A percentile compares a stretch with the other conserved stretches of the same genome.
Conservation (phyloP, 805 yeast species). For the Saccharomycodes ludwigii region DNA sequence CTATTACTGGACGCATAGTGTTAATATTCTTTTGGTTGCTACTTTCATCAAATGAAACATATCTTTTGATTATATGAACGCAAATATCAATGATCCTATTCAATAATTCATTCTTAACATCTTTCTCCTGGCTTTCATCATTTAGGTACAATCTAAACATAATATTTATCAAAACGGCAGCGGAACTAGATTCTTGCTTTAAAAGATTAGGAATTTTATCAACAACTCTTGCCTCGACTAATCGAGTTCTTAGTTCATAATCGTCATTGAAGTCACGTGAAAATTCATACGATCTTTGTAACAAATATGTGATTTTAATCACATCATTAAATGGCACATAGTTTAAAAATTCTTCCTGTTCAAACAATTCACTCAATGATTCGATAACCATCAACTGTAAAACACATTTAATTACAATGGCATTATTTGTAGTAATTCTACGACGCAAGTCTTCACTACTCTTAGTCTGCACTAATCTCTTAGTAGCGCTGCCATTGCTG, state of each 20-base stretch:
- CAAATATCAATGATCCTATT: constrained; percentile 49
- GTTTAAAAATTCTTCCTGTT: constrained; percentile 53
- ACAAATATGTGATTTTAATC: constrained; percentile 42
- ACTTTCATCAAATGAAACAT: constrained; percentile 56
- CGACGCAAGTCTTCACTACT: constrained; percentile 29
- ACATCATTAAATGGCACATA: constrained; percentile 38
- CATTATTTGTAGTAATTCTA: constrained; percentile 45
- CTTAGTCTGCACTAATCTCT: constrained; percentile 5
- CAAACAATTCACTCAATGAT: constrained; percentile 68
- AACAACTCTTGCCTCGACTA: constrained; percentile 87
- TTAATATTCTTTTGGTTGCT: constrained; percentile 68
- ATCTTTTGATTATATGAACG: constrained; percentile 56
- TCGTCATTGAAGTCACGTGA: constrained; percentile 83
- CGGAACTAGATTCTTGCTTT: constrained; percentile 83
- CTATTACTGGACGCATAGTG: constrained; percentile 88
- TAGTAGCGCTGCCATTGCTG: background rate
- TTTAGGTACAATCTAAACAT: constrained; percentile 59
- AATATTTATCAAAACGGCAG: constrained; percentile 74
- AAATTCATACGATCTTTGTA: constrained; percentile 65
- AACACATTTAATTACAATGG: constrained; percentile 86
- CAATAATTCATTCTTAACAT: constrained; percentile 43
- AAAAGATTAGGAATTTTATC: constrained; percentile 84
- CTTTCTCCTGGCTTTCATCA: constrained; percentile 12
- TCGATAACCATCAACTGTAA: constrained; percentile 84
- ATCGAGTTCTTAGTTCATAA: constrained; percentile 71